Percentiles rank a stretch among this genome's conserved stretches.
Conservation (phyloP, 345 rosid species). For the Salix exigua region DNA sequence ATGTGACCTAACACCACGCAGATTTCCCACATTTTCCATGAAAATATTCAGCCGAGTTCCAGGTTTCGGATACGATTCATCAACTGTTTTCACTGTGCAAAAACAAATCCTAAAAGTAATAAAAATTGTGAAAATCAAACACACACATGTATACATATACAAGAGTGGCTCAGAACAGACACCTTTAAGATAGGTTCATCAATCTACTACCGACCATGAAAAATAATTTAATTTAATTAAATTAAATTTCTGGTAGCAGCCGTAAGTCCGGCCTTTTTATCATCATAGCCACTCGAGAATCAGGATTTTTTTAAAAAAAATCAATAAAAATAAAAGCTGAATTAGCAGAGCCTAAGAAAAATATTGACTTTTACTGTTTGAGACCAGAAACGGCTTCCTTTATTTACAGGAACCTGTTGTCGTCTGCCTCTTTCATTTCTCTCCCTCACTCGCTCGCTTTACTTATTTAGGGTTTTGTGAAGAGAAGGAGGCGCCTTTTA, state of each 20-base stretch:
- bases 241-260: conserved; percentile 33
- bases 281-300: conserved; percentile 49
- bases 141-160: background rate
- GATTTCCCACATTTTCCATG: conserved; percentile 27
- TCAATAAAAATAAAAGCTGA: too few relatives aligned
- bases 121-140: background rate
- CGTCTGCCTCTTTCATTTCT: conserved; percentile 42
- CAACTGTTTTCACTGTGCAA: conserved; percentile 47
- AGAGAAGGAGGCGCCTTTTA: background rate
- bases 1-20: conserved; percentile 45
- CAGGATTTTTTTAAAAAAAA: too few relatives aligned
- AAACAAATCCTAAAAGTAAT: conserved; percentile 12
- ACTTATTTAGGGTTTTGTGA: background rate
- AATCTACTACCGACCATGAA: conserved; percentile 45
- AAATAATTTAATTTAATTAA: background rate
- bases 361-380: conserved; percentile 47
- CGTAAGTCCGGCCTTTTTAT: conserved; percentile 72
- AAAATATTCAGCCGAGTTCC: conserved; percentile 50
- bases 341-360: too few relatives aligned
- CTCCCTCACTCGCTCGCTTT: background rate
- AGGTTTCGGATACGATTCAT: conserved; percentile 40
- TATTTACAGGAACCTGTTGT: conserved; percentile 46
- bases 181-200: conserved; percentile 42
- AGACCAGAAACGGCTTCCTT: conserved; percentile 51
- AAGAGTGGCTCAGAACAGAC: conserved; percentile 44